Conservation (phyloP, 176 grass and related monocot species). For the Aegilops sharonensis region DNA sequence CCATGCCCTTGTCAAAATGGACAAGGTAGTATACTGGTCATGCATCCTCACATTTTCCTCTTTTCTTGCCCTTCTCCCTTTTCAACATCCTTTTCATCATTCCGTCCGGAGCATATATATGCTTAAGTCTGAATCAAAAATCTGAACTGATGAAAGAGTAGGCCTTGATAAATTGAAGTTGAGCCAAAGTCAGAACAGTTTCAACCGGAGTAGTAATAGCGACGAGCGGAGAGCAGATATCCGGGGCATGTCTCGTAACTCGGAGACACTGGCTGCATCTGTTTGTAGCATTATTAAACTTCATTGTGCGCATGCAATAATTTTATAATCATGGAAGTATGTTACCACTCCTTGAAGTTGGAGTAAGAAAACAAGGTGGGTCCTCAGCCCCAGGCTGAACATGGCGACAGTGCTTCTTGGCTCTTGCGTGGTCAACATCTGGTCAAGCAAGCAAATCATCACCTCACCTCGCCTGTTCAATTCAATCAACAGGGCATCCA, state of each 20-base stretch:
- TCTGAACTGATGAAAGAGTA: too few relatives aligned
- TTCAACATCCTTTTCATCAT: too few relatives aligned
- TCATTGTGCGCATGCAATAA: not conserved
- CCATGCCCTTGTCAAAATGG: slow-evolving; percentile 12
- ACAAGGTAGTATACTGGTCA: not conserved
- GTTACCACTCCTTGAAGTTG: not conserved
- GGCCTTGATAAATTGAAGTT: too few relatives aligned
- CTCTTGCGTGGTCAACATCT: not conserved
- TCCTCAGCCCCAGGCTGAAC: not conserved
- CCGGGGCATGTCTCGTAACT: not conserved
- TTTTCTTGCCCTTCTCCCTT: not conserved
- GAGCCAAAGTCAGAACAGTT: too few relatives aligned
- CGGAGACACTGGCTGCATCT: not conserved
- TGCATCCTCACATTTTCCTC: not conserved
- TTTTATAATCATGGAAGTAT: not conserved
- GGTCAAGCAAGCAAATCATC: not conserved
- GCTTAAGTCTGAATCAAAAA: too few relatives aligned
- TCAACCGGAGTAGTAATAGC: too few relatives aligned
- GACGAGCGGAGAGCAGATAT: not conserved
- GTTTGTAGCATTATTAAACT: not conserved
- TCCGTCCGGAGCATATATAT: too few relatives aligned
- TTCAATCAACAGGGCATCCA: not conserved
- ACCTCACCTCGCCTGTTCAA: not conserved
- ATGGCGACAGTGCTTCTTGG: not conserved
- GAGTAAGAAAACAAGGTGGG: not conserved